A percentile compares a stretch with the other conserved stretches of the same genome.
Evolutionary conservation across 495 filamentous ascomycete species (phyloP).

Genomic region (Niebla homalea): DNA sequence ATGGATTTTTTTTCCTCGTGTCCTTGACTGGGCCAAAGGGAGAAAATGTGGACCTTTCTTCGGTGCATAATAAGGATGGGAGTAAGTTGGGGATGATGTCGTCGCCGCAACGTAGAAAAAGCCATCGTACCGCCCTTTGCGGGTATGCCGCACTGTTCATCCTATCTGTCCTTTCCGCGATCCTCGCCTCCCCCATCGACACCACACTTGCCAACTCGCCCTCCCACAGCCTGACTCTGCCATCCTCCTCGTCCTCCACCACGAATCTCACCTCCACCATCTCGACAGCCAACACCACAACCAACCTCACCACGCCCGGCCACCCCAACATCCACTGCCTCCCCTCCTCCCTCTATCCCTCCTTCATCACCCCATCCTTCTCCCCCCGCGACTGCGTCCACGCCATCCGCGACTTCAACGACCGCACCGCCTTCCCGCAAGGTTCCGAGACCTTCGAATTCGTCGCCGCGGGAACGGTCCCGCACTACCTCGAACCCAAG

Average conservation of each 20-base stretch:
- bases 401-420: neutral
- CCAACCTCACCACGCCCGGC: neutral
- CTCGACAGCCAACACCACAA: neutral
- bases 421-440: conserved; percentile 2
- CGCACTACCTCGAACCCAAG: too few relatives aligned
- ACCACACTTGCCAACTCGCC: neutral
- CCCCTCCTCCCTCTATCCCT: neutral
- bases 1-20: too few relatives aligned
- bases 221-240: neutral
- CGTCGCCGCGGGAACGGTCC: too few relatives aligned
- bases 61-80: too few relatives aligned
- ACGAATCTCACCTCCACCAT: neutral
- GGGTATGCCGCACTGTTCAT: too few relatives aligned
- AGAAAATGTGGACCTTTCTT: too few relatives aligned
- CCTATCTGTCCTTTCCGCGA: neutral
- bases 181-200: neutral
- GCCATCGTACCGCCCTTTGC: too few relatives aligned
- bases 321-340: neutral
- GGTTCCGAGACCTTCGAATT: neutral
- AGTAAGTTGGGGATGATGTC: too few relatives aligned
- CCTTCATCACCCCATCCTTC: neutral
- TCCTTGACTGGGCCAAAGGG: too few relatives aligned
- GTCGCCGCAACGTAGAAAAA: too few relatives aligned
- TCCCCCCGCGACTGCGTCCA: neutral
- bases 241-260: neutral